Base-by-base conservation (phyloP, 2,329 filamentous ascomycete species). In the Fusarium nygamai region DNA sequence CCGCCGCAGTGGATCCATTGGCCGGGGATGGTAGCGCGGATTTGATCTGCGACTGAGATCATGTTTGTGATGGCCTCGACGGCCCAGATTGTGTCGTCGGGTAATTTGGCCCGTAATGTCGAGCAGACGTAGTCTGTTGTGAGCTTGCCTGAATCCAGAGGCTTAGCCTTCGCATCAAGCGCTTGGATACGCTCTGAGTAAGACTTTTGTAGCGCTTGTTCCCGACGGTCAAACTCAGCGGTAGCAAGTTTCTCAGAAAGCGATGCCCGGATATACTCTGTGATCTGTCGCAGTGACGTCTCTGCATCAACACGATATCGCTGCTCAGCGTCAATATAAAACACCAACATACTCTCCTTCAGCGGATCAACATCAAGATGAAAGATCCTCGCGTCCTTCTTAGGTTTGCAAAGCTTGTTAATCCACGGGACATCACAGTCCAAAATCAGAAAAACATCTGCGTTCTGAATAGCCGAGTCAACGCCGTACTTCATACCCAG, bases 401-500 rank as follows among this genome's bases (percentile, higher is more conserved):
- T 68, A 0, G 71, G 70, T 0, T 59, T 65, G 8, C 65, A 73
- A 0, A 73, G 41, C 13, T 66, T 67, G 3, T 62, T 62, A 9
- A 74, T 68, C 71, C 71, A 74, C 0, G 71, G 71, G 4, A 74
- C 71, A n/a, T 74, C 71, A 2, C 62, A 71, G 5, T 74, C 71
- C 3, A 74, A 22, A 4, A 74, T 70, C 0, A 74, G 51, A 8
- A 74, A 51, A 11, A 74, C 62, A 24, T 74, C 71, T 0, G 71
- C 71, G 3, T 44, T 59, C 14, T 70, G 36, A 3, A 74, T 48
- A 2, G 43, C 54, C 1, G 29, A 20, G 14, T 71, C 71, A 8
- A 67, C 65, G 4, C 70, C 65, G 2, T 73, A 72, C n/a, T 61
- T 66, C 41, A 70, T 67, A 7, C 70, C 67, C 8, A 70, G 10